Conservation (phyloP, 2,329 filamentous ascomycete genomes). For the Orbilia brochopaga region DNA sequence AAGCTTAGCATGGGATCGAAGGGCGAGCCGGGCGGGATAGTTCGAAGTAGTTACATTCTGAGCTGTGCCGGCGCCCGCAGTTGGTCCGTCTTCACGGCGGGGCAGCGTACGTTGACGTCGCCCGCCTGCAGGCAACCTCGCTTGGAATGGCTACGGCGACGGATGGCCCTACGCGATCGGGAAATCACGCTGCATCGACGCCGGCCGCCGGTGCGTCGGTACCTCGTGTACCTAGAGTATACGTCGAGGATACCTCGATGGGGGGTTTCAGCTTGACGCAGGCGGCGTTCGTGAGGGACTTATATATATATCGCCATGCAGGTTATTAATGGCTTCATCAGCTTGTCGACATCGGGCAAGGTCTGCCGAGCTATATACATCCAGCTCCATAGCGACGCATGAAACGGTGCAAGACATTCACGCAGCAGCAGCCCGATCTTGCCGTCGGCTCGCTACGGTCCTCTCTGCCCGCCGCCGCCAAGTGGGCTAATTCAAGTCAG, state of each 20-base stretch:
- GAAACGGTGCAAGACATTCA: neutral
- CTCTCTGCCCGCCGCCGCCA: neutral
- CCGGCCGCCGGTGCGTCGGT: neutral
- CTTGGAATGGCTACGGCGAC: slow-evolving; percentile 31
- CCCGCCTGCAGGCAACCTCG: slow-evolving; percentile 7
- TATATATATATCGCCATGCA: too few relatives aligned
- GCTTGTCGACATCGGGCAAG: neutral
- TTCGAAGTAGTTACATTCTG: slow-evolving; percentile 13
- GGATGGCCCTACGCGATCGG: slow-evolving; percentile 48
- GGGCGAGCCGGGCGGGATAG: slow-evolving; percentile 18
- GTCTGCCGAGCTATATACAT: slow-evolving; percentile 3
- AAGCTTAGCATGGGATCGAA: slow-evolving; percentile 46
- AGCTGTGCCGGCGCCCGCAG: neutral
- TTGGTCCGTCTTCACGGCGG: neutral
- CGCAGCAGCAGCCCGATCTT: too few relatives aligned
- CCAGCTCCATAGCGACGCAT: too few relatives aligned
- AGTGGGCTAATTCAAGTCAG: neutral
- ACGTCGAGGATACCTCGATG: too few relatives aligned
- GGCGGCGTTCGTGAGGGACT: too few relatives aligned
- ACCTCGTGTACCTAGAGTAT: too few relatives aligned
- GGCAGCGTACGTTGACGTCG: neutral
- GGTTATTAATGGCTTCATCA: neutral
- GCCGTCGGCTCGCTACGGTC: slow-evolving; percentile 10
- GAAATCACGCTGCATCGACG: slow-evolving; percentile 33
- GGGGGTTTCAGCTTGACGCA: too few relatives aligned